Evolutionary conservation across 2,329 filamentous ascomycete genomes (phyloP), one percentile per base, ranked within the genome.

Genomic region (Colletotrichum filicis): DNA sequence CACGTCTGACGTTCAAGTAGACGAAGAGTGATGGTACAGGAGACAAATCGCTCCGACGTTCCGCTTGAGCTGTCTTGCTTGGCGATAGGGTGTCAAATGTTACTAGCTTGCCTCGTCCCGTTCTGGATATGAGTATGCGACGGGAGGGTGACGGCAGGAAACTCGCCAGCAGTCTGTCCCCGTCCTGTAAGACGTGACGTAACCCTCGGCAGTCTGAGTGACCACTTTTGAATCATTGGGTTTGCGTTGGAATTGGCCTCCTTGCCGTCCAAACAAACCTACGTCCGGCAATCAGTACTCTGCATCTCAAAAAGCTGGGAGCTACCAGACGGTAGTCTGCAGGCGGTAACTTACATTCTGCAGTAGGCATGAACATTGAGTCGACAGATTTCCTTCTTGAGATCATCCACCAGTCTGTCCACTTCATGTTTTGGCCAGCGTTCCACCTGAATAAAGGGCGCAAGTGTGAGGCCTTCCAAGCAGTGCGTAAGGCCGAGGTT

Each of bases 401-500:
- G 93, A 28, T 89, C 87, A 4, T 86, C 83, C 58, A 92, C 85
- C 46, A 97, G 85, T 19, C 87, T 86, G 68, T 87, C 84, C 59
- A 97, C 92, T 74, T 93, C 86, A n/a, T 88, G 86, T 58, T 85
- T 80, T 56, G 87, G 85, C 89, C 90, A 94, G 37, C 84, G 82
- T 65, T 90, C 89, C 55, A 92, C 86, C 65, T 83, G 89, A 57
- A 90, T 92, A 79, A 98, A 88, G 8, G 95, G 93, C 46, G 89
- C 93, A 78, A 97, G 82, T 75, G 92, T 92, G 77, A 97, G 85
- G 14, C 92, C 91, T 77, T 95, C 90, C 62, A 97, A 83, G 30
- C 93, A 93, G 78, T 94, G 90, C 12, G 89, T 91, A 76, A 98
- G 86, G 52, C 91, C 92, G 28, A 96, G 85, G 79, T 96, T 95